A percentile compares a stretch with the other conserved stretches of the same genome.
phyloP scores from a whole-genome alignment of 2,329 filamentous ascomycete genomes.

The Fusarium brachygibbosum region DNA sequence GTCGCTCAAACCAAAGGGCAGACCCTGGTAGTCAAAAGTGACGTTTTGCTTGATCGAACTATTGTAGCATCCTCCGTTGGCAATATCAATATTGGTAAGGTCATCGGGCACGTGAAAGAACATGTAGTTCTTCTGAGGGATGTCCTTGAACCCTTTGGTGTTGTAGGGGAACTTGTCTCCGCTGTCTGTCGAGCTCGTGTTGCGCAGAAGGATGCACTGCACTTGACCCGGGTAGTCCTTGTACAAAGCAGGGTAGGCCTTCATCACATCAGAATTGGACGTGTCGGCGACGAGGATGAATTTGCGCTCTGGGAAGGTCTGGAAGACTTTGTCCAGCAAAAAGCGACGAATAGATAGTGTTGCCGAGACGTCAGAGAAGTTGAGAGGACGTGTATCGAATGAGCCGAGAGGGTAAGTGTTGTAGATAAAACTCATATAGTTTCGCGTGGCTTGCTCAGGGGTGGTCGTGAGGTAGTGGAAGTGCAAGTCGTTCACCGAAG shows the following conservation, averaged over 20 bases:
- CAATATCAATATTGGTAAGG: conserved; percentile 74
- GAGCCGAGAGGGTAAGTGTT: conserved; percentile 81
- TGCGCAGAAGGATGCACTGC: conserved; percentile 82
- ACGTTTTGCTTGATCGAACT: conserved; percentile 75
- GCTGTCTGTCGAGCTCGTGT: conserved; percentile 77
- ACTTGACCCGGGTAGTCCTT: conserved; percentile 78
- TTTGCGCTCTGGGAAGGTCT: conserved; percentile 80
- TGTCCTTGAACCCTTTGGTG: conserved; percentile 75
- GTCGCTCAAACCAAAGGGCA: conserved; percentile 62
- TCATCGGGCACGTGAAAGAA: conserved; percentile 83
- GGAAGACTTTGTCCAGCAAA: conserved; percentile 78
- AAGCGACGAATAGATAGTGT: conserved; percentile 78
- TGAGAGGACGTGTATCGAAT: conserved; percentile 82
- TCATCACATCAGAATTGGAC: conserved; percentile 82
- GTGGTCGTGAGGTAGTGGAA: conserved; percentile 88
- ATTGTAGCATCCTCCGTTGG: conserved; percentile 77
- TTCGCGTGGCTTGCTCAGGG: conserved; percentile 80
- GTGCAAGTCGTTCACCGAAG: conserved; percentile 75
- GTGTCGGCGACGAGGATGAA: conserved; percentile 84
- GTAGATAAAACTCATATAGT: conserved; percentile 87
- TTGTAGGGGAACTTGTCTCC: conserved; percentile 81
- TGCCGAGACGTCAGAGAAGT: conserved; percentile 81
- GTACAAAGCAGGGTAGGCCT: conserved; percentile 71
- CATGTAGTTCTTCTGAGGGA: conserved; percentile 79
- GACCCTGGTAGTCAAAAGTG: conserved; percentile 75